Evolutionary conservation across 495 filamentous ascomycete species (phyloP), one percentile per base, ranked within the genome.

Genomic region (Penicillium samsonianum): DNA sequence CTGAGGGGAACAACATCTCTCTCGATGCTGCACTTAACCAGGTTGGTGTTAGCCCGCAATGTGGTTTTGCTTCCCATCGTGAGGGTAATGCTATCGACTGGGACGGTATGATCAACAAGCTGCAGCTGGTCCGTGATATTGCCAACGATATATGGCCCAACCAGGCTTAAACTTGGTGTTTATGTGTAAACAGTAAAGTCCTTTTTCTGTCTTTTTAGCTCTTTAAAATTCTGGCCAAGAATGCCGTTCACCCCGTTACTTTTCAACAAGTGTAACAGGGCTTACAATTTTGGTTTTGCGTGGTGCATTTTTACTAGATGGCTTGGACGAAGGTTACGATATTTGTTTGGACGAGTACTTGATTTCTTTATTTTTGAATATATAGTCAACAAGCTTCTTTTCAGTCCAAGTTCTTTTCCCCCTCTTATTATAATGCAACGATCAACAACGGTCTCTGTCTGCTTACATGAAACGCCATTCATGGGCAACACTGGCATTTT

Each of bases 21-120:
- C 74, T 81, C 25, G 81, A 87, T 65, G 82, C 88, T 67, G 87
- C 87, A 0, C 72, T 92, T 20, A 81, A 86, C 68, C 83, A 87
- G 59, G 73, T 91, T 38, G 81, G 80, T 59, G 81, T 91, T 42
- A 89, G 84, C 69, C 89, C 89, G 0, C 89, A 92, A 76, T 92
- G 89, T 71, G 90, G 90, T 10, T 92, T 92, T 69, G 88, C 86
- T 43, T 88, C 84, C 19, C 87, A 90, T 65, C 80, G 82, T 57
- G 84, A 77, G 59, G 88, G 87, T 0, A 90, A 90, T 58, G 80
- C 81, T 12, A 74, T 90, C 33, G 80, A 77, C 42, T 71, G 80
- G 56, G 78, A 87, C 9, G 87, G 87, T 40, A 85, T 90, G 86
- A 83, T 87, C 63, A 81, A 78, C 61, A 91, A 90, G 74, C 66